Conservation (phyloP, 2,329 filamentous ascomycete species). For the Aspergillus caelatus region DNA sequence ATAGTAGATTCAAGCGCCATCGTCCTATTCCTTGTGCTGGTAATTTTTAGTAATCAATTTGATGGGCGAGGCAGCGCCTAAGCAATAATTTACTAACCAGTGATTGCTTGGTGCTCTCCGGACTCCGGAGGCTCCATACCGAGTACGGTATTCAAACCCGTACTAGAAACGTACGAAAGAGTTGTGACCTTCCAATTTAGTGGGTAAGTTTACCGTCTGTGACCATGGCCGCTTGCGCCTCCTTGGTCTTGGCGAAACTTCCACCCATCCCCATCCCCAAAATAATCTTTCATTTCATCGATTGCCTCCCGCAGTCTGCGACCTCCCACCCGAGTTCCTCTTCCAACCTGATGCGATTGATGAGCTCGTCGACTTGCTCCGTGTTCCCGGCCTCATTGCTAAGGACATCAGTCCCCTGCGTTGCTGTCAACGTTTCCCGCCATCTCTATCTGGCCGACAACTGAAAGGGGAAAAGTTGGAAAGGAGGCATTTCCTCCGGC, state of each 20-base stretch:
- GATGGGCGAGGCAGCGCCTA: background rate
- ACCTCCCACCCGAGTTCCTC: constrained; percentile 25
- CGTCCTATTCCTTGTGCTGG: background rate
- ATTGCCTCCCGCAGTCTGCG: constrained; percentile 23
- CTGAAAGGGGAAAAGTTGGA: constrained; percentile 36
- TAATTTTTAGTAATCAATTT: background rate
- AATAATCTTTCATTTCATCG: constrained; percentile 27
- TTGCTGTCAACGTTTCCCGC: constrained; percentile 32
- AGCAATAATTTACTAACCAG: background rate
- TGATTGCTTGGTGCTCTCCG: background rate
- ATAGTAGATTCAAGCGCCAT: background rate
- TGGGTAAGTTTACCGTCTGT: constrained; percentile 31
- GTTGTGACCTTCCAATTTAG: constrained; percentile 17
- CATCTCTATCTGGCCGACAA: constrained; percentile 32
- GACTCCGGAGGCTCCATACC: background rate
- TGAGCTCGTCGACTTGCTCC: constrained; percentile 29
- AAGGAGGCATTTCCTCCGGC: constrained; percentile 48
- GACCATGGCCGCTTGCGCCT: constrained; percentile 36
- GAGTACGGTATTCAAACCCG: constrained; percentile 7
- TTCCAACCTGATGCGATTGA: constrained; percentile 27
- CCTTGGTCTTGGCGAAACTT: constrained; percentile 38
- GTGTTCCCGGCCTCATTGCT: constrained; percentile 29
- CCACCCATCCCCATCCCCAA: constrained; percentile 33
- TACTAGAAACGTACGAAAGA: constrained; percentile 13
- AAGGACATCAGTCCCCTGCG: constrained; percentile 27